Conservation (phyloP, 78 protist genomes). For the Chrysochromulina tobinii region DNA sequence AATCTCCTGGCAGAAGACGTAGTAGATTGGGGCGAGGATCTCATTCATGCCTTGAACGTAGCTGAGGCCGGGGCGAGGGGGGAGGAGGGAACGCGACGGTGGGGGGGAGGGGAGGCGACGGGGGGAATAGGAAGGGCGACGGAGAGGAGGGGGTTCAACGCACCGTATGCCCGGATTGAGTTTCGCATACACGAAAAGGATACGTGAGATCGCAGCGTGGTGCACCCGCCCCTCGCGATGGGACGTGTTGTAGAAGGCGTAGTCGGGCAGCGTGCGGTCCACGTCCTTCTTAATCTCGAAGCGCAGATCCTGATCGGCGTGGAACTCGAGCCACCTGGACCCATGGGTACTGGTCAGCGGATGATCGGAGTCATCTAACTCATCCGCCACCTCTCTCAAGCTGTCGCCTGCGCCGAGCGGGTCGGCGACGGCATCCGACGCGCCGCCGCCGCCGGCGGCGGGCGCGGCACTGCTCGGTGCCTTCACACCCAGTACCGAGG, state of each 20-base stretch:
- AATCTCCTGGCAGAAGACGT: neutral
- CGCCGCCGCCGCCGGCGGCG: too few relatives aligned
- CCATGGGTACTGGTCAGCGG: neutral
- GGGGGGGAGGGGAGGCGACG: too few relatives aligned
- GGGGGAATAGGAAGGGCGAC: too few relatives aligned
- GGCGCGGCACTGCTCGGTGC: too few relatives aligned
- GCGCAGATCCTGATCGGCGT: neutral
- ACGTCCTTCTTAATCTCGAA: neutral
- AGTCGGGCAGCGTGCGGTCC: constrained; percentile 10
- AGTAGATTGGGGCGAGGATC: constrained; percentile 55
- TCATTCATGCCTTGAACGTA: constrained; percentile 57
- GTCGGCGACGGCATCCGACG: too few relatives aligned
- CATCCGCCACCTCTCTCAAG: neutral
- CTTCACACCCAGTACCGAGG: neutral
- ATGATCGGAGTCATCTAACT: neutral
- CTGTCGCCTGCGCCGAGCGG: neutral
- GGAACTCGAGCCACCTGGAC: neutral
- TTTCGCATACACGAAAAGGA: constrained; percentile 50
- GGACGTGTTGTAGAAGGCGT: neutral
- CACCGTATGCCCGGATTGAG: constrained; percentile 52
- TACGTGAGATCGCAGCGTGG: neutral
- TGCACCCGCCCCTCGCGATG: neutral
- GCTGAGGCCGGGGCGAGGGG: too few relatives aligned
- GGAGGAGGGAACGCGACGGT: too few relatives aligned
- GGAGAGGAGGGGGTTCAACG: neutral